A percentile compares a stretch with the other conserved stretches of the same genome.
These are phyloP conservation scores for Cardiospermum halicacabum DNA, from an alignment of 345 rosid species.

Conservation along the genomic window DNA sequence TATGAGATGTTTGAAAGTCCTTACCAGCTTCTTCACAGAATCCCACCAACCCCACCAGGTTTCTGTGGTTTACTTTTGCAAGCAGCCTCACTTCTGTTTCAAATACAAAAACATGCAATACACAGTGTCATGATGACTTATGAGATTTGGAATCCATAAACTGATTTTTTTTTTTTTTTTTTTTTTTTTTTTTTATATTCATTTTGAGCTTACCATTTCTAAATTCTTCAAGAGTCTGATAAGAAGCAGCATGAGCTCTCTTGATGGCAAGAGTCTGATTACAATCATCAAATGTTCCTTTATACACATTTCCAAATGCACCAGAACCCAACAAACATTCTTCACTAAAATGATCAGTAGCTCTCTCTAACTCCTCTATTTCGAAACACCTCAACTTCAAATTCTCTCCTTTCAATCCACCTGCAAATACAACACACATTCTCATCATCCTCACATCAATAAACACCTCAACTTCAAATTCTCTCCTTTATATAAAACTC, in stretches of 20 bases:
- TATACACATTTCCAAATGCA: conserved; percentile 50
- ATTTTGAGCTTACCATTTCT: conserved; percentile 42
- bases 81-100: conserved; percentile 55
- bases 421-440: no score
- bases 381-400: conserved; percentile 38
- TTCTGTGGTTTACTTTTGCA: conserved; percentile 44
- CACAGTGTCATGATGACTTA: no score
- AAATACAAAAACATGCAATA: conserved; percentile 20
- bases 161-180: no score
- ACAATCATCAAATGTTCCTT: conserved; percentile 35
- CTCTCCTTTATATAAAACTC: conserved; percentile 22
- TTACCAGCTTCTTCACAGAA: conserved; percentile 57
- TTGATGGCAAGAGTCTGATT: conserved; percentile 50
- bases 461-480: conserved; percentile 37
- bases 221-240: conserved; percentile 49
- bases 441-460: no score
- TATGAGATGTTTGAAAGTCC: not conserved
- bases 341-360: conserved; percentile 41
- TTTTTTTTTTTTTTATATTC: not conserved
- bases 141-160: no score
- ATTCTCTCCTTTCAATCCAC: conserved; percentile 29
- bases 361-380: conserved; percentile 38
- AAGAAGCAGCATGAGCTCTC: conserved; percentile 45
- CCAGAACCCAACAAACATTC: conserved; percentile 53
- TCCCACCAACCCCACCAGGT: conserved; percentile 55